A percentile compares a stretch with the other conserved stretches of the same genome.
phyloP scores from a whole-genome alignment of 2,329 filamentous ascomycete species.

The Ceratocystiopsis brevicomis region DNA sequence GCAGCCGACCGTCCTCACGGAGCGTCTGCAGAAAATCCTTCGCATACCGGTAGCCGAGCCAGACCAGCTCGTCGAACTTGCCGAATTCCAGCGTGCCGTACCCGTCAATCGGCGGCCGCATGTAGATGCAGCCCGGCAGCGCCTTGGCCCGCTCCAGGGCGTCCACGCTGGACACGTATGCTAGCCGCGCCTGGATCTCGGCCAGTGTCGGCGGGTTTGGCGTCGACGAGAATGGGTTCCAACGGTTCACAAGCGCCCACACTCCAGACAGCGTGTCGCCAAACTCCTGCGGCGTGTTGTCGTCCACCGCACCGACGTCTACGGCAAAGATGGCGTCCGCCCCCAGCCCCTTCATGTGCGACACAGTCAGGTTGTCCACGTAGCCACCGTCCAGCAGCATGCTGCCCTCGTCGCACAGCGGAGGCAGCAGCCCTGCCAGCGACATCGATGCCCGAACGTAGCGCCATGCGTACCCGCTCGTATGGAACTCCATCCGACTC shows the following conservation, averaged over 20 bases:
- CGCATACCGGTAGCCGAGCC: constrained; percentile 72
- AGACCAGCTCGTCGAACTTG: constrained; percentile 94
- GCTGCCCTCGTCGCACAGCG: constrained; percentile 87
- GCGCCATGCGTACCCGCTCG: constrained; percentile 90
- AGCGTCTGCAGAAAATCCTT: constrained; percentile 61
- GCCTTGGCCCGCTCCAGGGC: constrained; percentile 85
- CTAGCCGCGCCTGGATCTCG: constrained; percentile 86
- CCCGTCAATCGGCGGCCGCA: constrained; percentile 82
- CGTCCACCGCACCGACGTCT: constrained; percentile 83
- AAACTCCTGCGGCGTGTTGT: constrained; percentile 78
- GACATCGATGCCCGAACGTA: constrained; percentile 97
- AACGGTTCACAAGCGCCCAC: constrained; percentile 88
- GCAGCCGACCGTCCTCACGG: constrained; percentile 59
- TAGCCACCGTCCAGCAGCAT: constrained; percentile 96
- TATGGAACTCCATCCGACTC: constrained; percentile 79
- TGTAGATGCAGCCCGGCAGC: constrained; percentile 81
- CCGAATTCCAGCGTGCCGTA: constrained; percentile 93
- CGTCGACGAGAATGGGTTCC: constrained; percentile 81
- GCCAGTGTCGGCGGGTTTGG: constrained; percentile 88
- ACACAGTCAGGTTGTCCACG: constrained; percentile 89
- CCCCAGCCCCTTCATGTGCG: constrained; percentile 89
- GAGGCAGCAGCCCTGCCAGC: constrained; percentile 76
- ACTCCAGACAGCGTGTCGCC: constrained; percentile 88
- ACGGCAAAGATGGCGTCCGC: constrained; percentile 90
- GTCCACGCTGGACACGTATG: constrained; percentile 88